Evolutionary conservation across 2,329 filamentous ascomycete species (phyloP).

Genomic region (Apiospora pterosperma): DNA sequence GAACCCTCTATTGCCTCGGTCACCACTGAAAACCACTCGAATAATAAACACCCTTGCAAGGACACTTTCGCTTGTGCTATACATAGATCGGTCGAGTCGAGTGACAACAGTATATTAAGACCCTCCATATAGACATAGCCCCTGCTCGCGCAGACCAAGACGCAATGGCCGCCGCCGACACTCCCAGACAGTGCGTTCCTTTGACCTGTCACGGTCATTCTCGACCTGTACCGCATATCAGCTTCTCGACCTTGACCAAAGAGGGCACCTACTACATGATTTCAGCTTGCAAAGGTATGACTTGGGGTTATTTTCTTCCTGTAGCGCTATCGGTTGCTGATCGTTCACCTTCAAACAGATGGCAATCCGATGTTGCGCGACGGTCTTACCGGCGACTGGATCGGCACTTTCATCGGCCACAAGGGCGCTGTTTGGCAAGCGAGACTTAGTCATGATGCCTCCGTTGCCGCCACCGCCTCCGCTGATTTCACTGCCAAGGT

Average conservation of each 20-base stretch:
- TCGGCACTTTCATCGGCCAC: constrained; percentile 96
- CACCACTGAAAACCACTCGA: not conserved
- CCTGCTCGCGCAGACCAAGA: not conserved
- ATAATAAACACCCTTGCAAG: not conserved
- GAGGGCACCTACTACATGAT: constrained; percentile 88
- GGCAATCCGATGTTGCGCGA: constrained; percentile 98
- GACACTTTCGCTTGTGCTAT: not conserved
- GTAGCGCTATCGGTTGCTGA: constrained; percentile 12
- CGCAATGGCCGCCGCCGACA: constrained; percentile 12
- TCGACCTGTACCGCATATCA: constrained; percentile 84
- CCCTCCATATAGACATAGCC: not conserved
- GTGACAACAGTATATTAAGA: not conserved
- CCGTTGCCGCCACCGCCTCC: constrained; percentile 85
- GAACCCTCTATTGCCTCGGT: not conserved
- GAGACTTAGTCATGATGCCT: constrained; percentile 81
- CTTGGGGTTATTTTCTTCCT: constrained; percentile 9
- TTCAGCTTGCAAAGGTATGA: constrained; percentile 81
- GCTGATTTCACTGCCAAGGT: constrained; percentile 96
- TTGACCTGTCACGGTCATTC: constrained; percentile 94
- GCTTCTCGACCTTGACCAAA: constrained; percentile 80
- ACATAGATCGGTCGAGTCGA: not conserved
- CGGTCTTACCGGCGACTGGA: constrained; percentile 95
- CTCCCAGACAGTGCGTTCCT: constrained; percentile 55
- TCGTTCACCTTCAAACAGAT: constrained; percentile 50
- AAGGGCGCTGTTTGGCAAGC: constrained; percentile 98